phyloP scores from a whole-genome alignment of 225 moss, liverwort and hornwort species.

The Physcomitrellopsis africana region DNA sequence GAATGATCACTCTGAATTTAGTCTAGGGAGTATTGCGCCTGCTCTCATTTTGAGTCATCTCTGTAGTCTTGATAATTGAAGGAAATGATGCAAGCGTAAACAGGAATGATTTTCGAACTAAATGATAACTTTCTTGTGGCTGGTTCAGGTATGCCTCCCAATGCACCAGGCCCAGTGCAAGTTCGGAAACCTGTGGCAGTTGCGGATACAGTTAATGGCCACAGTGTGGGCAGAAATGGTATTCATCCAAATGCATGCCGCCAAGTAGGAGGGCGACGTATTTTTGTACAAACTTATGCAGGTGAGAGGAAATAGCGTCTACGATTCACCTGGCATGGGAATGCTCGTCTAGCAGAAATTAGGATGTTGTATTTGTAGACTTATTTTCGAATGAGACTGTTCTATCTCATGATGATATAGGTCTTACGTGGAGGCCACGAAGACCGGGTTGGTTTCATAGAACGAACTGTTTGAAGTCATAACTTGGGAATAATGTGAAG shows the following conservation, averaged over 20 bases:
- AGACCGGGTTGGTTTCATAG: background rate
- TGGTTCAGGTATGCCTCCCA: slow-evolving; percentile 79
- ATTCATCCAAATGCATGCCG: slow-evolving; percentile 54
- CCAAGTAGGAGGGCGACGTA: slow-evolving; percentile 80
- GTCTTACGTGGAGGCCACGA: background rate
- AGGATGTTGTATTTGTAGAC: no score
- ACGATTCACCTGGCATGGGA: no score
- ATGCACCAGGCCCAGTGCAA: slow-evolving; percentile 89
- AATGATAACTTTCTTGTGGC: slow-evolving; percentile 13
- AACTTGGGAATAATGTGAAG: slow-evolving; percentile 8
- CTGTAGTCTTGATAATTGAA: background rate
- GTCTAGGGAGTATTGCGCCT: background rate
- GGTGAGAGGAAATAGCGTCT: slow-evolving; percentile 30
- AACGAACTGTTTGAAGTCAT: background rate
- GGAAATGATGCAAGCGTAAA: background rate
- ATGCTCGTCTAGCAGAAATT: no score
- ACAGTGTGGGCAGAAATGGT: slow-evolving; percentile 54
- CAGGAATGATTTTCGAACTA: background rate
- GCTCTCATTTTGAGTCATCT: background rate
- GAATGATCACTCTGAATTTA: no score
- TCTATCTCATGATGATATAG: background rate
- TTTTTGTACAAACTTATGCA: slow-evolving; percentile 85
- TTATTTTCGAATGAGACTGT: background rate
- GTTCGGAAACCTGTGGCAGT: slow-evolving; percentile 86
- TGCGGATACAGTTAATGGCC: slow-evolving; percentile 76